Evolutionary conservation across 225 moss, liverwort and hornwort species (phyloP).

Genomic region (Sphagnum contortum): DNA sequence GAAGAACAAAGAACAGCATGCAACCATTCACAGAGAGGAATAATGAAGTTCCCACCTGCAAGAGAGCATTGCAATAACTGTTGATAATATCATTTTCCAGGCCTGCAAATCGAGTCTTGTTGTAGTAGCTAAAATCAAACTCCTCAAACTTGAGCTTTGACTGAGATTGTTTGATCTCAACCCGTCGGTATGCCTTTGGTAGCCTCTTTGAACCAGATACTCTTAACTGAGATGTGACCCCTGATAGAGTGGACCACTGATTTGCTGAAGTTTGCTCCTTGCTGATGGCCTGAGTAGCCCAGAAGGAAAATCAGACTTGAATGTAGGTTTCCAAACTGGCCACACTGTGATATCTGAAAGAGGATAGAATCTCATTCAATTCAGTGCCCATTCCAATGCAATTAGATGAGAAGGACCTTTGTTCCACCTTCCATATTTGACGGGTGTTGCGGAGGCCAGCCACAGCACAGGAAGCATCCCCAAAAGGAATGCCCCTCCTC

Average conservation of each 20-base stretch:
- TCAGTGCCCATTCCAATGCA: too few relatives aligned
- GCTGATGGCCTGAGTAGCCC: slow-evolving; percentile 22
- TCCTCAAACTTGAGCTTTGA: slow-evolving; percentile 62
- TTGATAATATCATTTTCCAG: slow-evolving; percentile 62
- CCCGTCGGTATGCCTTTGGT: slow-evolving; percentile 54
- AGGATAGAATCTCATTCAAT: too few relatives aligned
- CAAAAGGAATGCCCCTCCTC: slow-evolving; percentile 40
- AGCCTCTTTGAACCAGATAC: slow-evolving; percentile 39
- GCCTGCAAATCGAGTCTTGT: slow-evolving; percentile 65
- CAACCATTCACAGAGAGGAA: too few relatives aligned
- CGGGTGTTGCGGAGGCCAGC: slow-evolving; percentile 56
- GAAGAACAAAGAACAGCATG: too few relatives aligned
- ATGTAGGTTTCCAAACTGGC: too few relatives aligned
- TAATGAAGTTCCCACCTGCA: slow-evolving; percentile 32
- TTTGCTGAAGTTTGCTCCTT: slow-evolving; percentile 28
- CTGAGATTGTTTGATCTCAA: slow-evolving; percentile 63
- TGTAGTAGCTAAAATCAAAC: slow-evolving; percentile 67
- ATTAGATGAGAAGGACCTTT: not conserved
- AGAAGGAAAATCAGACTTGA: too few relatives aligned
- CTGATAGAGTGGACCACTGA: slow-evolving; percentile 16
- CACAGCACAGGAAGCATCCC: slow-evolving; percentile 44
- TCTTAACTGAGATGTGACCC: slow-evolving; percentile 25
- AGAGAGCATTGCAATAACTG: slow-evolving; percentile 65
- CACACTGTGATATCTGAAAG: too few relatives aligned
- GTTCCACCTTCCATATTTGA: slow-evolving; percentile 43